Evolutionary conservation across 164 flowering plant species (phyloP), one percentile per base, ranked within the genome.

Genomic region (Piper betle): DNA sequence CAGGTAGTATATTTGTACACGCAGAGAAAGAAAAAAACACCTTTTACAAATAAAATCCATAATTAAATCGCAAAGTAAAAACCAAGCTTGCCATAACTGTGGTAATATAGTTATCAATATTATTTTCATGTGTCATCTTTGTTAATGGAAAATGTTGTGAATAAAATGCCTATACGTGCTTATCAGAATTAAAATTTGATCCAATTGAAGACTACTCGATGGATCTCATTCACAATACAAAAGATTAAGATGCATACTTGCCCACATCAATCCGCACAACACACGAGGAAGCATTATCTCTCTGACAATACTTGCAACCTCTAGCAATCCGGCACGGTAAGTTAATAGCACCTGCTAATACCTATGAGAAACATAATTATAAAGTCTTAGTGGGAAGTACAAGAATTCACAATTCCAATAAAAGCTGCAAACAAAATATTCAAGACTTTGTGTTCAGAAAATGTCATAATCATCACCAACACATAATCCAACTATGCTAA

Each of bases 271-370:
- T 88, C 50, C 85, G 81, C 50, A 93, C 96, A 61, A 93, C 84
- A 74, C 99, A 93, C 38, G 99, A 90, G 37, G 97, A 74, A 69
- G 91, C 88, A 77, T 86, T 86, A 59, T 75, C 84, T 72, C 85
- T 75, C 64, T 58, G 71, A 71, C 99, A 93, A 72, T 83, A 82
- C 70, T 82, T 88, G 79, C 99, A 93, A 39, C 99, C 99, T 71
- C 74, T 90, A 17, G 93, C 96, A 69, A 93, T 81, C 68, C 99
- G 94, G 73, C 99, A 93, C 1, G 96, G 96, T 72, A 93, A 77
- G 66, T 87, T 87, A 69, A 93, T 86, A 52, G 76, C 57, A 70
- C 90, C 99, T 50, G 99, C 99, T 58, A 88, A 74, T 58, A 90
- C 88, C 99, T 93, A 78, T 64, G 38, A 72, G 20, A 57, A 62